phyloP scores from a whole-genome alignment of 176 grass and related monocot genomes.

The Tillandsia fasciculata region DNA sequence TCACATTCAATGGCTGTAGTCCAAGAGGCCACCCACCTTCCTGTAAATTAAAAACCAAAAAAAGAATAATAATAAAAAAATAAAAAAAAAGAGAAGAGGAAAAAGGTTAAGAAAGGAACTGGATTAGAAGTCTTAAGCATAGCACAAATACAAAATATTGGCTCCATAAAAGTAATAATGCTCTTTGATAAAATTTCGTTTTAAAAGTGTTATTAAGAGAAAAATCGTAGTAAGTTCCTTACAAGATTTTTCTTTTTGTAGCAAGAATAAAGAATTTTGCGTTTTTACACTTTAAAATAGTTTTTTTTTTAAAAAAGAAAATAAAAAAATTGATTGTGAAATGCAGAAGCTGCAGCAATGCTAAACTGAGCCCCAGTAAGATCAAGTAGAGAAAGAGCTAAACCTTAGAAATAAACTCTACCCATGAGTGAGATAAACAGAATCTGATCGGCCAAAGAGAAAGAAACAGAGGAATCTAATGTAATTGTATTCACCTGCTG shows the following conservation, averaged over 20 bases:
- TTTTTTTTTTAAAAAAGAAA: too few species aligned
- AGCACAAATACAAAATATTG: too few species aligned
- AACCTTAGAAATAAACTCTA: background rate
- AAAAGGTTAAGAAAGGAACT: background rate
- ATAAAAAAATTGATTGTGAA: too few species aligned
- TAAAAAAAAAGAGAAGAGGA: background rate
- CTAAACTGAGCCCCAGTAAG: background rate
- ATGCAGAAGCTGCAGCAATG: too few species aligned
- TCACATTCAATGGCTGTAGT: constrained; percentile 19
- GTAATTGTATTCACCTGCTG: background rate
- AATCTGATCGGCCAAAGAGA: background rate
- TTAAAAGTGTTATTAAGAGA: too few species aligned
- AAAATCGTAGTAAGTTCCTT: too few species aligned
- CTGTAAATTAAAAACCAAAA: background rate
- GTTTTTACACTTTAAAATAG: too few species aligned
- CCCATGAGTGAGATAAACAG: background rate
- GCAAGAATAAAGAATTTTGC: too few species aligned
- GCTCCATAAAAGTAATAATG: too few species aligned
- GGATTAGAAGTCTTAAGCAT: background rate
- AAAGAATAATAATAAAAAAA: background rate
- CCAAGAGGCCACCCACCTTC: constrained; percentile 29
- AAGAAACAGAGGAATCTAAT: background rate
- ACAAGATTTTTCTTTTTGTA: too few species aligned
- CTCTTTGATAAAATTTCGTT: too few species aligned
- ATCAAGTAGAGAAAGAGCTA: background rate